These are phyloP conservation scores for Zelopaecilomyces penicillatus DNA, from an alignment of 2,329 filamentous ascomycete genomes.

Conservation along the genomic window DNA sequence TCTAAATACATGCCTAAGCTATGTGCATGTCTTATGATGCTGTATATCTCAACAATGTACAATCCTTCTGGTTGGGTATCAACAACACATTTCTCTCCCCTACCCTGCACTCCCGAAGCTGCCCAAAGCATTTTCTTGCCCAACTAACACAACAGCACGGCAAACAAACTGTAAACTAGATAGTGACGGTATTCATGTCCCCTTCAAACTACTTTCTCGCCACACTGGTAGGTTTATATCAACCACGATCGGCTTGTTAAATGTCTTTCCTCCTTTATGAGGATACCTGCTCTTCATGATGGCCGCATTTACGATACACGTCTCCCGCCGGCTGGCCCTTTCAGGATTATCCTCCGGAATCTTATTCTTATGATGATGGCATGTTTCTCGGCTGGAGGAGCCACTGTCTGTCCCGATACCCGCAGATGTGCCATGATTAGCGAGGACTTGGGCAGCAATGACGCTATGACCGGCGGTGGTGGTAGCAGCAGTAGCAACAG, in stretches of 20 bases:
- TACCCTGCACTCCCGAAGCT: too few species aligned
- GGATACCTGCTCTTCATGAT: constrained; percentile 62
- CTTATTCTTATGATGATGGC: constrained; percentile 22
- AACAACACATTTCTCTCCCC: too few species aligned
- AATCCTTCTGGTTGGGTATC: too few species aligned
- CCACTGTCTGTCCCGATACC: constrained; percentile 10
- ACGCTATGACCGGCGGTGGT: neutral
- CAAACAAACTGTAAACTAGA: too few species aligned
- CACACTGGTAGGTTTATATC: constrained; percentile 63
- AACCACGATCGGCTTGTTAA: constrained; percentile 77
- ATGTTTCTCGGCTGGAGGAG: constrained; percentile 30
- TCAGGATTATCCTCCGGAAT: constrained; percentile 26
- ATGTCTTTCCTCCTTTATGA: constrained; percentile 50
- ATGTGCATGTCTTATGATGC: too few species aligned
- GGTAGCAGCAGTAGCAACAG: too few species aligned
- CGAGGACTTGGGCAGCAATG: constrained; percentile 10
- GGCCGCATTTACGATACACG: constrained; percentile 72
- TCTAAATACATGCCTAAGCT: too few species aligned
- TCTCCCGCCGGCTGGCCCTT: constrained; percentile 50
- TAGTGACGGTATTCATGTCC: neutral
- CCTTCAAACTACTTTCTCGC: constrained; percentile 3
- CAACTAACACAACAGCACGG: too few species aligned
- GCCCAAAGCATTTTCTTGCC: too few species aligned
- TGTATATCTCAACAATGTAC: too few species aligned
- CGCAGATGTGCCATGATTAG: too few species aligned